phyloP scores from a whole-genome alignment of 2,329 filamentous ascomycete genomes.

The Akanthomyces dipterigenus region DNA sequence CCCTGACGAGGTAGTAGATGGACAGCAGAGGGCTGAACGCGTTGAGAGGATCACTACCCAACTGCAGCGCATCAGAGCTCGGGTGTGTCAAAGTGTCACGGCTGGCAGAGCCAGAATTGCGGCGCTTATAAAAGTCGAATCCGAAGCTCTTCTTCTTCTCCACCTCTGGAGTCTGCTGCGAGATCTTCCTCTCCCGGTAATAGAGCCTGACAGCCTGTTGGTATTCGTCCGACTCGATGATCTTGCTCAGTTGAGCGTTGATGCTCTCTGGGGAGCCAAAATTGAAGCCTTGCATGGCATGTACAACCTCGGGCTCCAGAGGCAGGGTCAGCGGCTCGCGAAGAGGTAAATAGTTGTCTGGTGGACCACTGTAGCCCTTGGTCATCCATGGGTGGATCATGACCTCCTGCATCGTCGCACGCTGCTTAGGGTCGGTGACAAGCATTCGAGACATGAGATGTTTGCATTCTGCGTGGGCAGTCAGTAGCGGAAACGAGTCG shows the following conservation, averaged over 20 bases:
- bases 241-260: conserved; percentile 68
- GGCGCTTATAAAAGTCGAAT: conserved; percentile 94
- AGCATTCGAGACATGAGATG: conserved; percentile 91
- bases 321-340: conserved; percentile 83
- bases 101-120: conserved; percentile 75
- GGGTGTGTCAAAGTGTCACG: conserved; percentile 77
- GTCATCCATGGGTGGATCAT: conserved; percentile 94
- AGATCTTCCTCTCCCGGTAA: conserved; percentile 58
- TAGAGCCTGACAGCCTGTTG: conserved; percentile 71
- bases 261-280: conserved; percentile 86
- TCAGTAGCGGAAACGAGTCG: background rate
- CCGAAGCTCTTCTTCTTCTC: conserved; percentile 82
- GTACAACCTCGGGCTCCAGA: conserved; percentile 73
- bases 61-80: conserved; percentile 77
- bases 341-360: conserved; percentile 79
- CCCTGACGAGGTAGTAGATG: conserved; percentile 91
- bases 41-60: conserved; percentile 82
- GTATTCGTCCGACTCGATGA: conserved; percentile 93
- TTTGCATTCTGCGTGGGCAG: conserved; percentile 66
- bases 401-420: conserved; percentile 83
- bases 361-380: conserved; percentile 79
- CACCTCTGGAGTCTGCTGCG: conserved; percentile 51
- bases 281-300: conserved; percentile 96
- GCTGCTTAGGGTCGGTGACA: conserved; percentile 83
- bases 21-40: conserved; percentile 89